phyloP scores from a whole-genome alignment of 2,329 filamentous ascomycete species.

The Pseudocercospora musae region DNA sequence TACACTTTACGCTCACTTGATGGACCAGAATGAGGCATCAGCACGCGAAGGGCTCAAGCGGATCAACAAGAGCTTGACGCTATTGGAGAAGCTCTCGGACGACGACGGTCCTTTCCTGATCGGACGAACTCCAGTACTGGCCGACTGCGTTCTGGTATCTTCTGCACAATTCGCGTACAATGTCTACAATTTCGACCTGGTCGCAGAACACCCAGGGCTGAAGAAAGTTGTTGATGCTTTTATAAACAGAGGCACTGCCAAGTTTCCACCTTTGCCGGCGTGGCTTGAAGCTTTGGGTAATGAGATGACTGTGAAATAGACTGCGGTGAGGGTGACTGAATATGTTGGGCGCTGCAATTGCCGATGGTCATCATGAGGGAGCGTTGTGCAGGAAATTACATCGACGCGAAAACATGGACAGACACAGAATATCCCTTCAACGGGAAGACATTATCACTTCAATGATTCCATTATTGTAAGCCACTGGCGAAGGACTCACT shows the following conservation, averaged over 20 bases:
- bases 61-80: conserved; percentile 1
- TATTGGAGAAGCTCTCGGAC: conserved; percentile 8
- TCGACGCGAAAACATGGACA: too few relatives aligned
- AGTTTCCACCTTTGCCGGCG: conserved; percentile 1
- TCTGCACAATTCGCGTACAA: conserved; percentile 6
- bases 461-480: too few relatives aligned
- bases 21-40: conserved; percentile 1
- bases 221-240: conserved; percentile 9
- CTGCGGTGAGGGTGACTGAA: too few relatives aligned
- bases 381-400: too few relatives aligned
- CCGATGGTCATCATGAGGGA: too few relatives aligned
- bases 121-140: background rate
- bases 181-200: conserved; percentile 7
- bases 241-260: conserved; percentile 6
- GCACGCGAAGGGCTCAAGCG: conserved; percentile 7
- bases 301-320: background rate
- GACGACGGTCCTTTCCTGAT: background rate
- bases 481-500: background rate
- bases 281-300: background rate
- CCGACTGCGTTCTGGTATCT: conserved; percentile 8
- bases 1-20: background rate
- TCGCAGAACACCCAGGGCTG: conserved; percentile 5
- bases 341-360: too few relatives aligned
- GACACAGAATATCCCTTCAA: too few relatives aligned
- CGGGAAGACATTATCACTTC: too few relatives aligned